Evolutionary conservation across 257 asterid species (phyloP), one percentile per base, ranked within the genome.

Genomic region (Forsythia suspensa): DNA sequence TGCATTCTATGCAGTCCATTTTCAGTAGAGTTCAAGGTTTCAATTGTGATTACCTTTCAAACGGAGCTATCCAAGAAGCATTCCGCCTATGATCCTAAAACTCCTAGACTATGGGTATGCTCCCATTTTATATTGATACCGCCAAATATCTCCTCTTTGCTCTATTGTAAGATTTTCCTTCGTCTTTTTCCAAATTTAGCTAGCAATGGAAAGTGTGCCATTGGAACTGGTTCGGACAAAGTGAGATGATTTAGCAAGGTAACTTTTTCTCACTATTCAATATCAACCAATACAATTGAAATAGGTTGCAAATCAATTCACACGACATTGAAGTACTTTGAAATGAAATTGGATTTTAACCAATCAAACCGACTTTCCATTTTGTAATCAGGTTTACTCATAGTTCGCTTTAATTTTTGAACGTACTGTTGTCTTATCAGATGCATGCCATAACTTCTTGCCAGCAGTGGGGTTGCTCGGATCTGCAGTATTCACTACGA

Each of bases 11-110:
- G 87, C 89, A 92, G 97, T 75, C 96, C 98, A 70, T 93, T 93
- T 78, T 93, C 98, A 24, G 55, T 93, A 24, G 98, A 91, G 89
- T 93, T 91, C 92, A 93, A 90, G 87, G 86, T 88, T 77, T 80
- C 88, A 70, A 83, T 93, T 46, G 89, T 77, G 78, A 83, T 93
- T 51, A 91, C 94, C 68, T 93, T 93, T 81, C 78, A 59, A 76
- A 86, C 94, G 8, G 92, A 84, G 85, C 81, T 82, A 77, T 76
- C 88, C 71, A 90, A 86, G 89, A 81, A 78, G 84, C 85, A 81
- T 43, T 20, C 84, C 0, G 90, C 87, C 68, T 84, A 84, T 41
- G 94, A 90, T 59, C 89, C 85, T 24, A 84, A 77, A 78, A 72
- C 85, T 65, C 89, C 92, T 51, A 86, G 52, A 79, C 82, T 90